These are phyloP conservation scores for Musa schizocarpa DNA, from an alignment of 176 grass and related monocot genomes.

Conservation along the genomic window DNA sequence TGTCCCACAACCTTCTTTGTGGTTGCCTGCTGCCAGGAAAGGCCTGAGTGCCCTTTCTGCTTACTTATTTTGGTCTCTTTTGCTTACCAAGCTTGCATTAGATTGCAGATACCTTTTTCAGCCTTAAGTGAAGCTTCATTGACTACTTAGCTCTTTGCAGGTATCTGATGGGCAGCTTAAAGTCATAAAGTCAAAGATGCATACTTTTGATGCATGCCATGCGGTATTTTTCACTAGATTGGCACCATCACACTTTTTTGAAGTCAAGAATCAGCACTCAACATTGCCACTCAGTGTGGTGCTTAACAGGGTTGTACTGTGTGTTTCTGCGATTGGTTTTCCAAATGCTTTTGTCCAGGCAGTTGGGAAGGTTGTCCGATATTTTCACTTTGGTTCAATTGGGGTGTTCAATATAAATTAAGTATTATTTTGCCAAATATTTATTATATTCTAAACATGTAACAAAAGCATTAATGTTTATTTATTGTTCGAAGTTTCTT, in stretches of 20 bases:
- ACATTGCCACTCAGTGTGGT: conserved; percentile 41
- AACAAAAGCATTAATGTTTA: too few relatives aligned
- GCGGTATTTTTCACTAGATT: conserved; percentile 61
- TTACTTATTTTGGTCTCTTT: background rate
- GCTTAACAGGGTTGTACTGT: conserved; percentile 42
- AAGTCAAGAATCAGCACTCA: conserved; percentile 31
- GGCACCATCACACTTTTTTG: conserved; percentile 71
- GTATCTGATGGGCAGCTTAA: conserved; percentile 36
- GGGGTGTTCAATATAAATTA: too few relatives aligned
- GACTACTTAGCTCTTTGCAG: conserved; percentile 27
- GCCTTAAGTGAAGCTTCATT: background rate
- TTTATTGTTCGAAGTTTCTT: too few relatives aligned
- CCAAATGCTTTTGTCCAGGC: conserved; percentile 56
- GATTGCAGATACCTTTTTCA: background rate
- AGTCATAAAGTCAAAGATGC: conserved; percentile 29
- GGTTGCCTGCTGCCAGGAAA: background rate
- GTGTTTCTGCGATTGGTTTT: conserved; percentile 75
- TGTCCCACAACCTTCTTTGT: too few relatives aligned
- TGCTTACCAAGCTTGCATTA: background rate
- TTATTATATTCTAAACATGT: too few relatives aligned
- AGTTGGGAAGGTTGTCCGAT: conserved; percentile 37
- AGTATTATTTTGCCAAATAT: too few relatives aligned
- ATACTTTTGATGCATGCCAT: conserved; percentile 19
- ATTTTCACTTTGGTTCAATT: background rate
- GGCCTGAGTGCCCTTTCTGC: background rate